These are phyloP conservation scores for Suillus weaverae DNA, from an alignment of 768 basidiomycete genomes.

Conservation along the genomic window DNA sequence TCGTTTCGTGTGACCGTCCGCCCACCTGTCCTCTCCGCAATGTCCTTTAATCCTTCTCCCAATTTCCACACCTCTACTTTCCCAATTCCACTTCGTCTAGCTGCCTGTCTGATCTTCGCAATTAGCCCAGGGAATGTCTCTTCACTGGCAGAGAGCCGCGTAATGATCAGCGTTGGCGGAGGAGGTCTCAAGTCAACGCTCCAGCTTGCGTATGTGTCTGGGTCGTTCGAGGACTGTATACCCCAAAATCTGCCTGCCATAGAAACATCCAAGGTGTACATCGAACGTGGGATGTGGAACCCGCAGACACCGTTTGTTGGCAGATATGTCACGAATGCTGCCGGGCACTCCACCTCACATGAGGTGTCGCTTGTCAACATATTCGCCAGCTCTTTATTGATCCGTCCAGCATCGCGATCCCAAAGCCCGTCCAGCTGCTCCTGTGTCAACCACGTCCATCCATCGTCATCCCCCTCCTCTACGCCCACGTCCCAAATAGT, in stretches of 20 bases:
- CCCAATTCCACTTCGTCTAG: slow-evolving; percentile 34
- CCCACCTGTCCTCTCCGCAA: slow-evolving; percentile 33
- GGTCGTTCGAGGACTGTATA: slow-evolving; percentile 16
- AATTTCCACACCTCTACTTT: slow-evolving; percentile 52
- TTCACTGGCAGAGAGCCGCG: slow-evolving; percentile 37
- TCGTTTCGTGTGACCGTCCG: slow-evolving; percentile 34
- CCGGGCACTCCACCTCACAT: slow-evolving; percentile 14
- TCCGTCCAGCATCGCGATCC: slow-evolving; percentile 39
- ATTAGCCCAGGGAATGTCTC: slow-evolving; percentile 38
- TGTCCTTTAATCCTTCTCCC: slow-evolving; percentile 30
- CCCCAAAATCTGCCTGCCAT: slow-evolving; percentile 23
- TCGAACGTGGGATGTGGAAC: slow-evolving; percentile 39
- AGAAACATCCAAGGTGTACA: slow-evolving; percentile 14
- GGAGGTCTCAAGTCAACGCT: slow-evolving; percentile 37
- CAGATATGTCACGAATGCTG: slow-evolving; percentile 38
- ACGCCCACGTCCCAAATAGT: slow-evolving; percentile 41
- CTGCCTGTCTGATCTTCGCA: slow-evolving; percentile 33
- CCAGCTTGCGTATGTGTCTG: slow-evolving; percentile 43
- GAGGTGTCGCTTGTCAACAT: slow-evolving; percentile 10
- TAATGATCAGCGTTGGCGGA: slow-evolving; percentile 42
- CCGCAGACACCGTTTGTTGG: slow-evolving; percentile 50
- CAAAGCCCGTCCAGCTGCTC: slow-evolving; percentile 39
- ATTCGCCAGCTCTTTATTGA: slow-evolving; percentile 33
- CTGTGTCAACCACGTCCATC: slow-evolving; percentile 34
- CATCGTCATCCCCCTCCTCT: slow-evolving; percentile 14